Evolutionary conservation across 306 rosid genomes (phyloP), one percentile per base, ranked within the genome.

Genomic region (Purshia tridentata): DNA sequence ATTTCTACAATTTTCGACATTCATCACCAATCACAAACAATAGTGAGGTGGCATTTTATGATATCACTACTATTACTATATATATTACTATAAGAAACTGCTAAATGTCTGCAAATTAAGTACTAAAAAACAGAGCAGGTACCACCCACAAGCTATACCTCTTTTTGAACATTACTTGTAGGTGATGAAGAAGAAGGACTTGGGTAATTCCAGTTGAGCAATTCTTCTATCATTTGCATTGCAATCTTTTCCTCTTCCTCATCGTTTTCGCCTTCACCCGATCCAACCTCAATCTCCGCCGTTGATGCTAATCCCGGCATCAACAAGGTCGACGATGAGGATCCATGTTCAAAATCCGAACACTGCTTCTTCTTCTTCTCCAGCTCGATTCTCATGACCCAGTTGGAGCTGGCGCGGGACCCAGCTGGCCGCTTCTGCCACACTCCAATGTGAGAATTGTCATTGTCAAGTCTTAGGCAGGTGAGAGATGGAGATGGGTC

Each of bases 351-450:
- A 56, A 9, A 4, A 71, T 44, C 46, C 4, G 48, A 15, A 4
- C 13, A 14, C 14, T 46, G 77, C 0, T 66, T 70, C 35, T 85
- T 80, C 53, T 86, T 87, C 61, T 83, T 84, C 22, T 94, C 97
- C 69, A 94, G 91, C 84, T 94, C 92, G 0, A 94, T 92, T 76
- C 89, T 88, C 96, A 94, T 90, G 81, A 94, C 96, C 99, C 99
- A 94, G 18, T 80, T 86, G 6, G 99, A 91, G 65, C 69, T 86
- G 0, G 97, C 91, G 5, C 86, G 89, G 0, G 96, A 52, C 1
- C 99, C 97, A 4, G 93, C 88, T 0, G 84, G 76, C 62, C 97
- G 87, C 70, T 91, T 91, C 61, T 94, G 99, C 99, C 99, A 94
- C 13, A 94, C 97, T 0, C 99, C 99, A 47, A 94, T 94, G 82